Percentiles rank a stretch among this genome's conserved stretches.
phyloP scores from a whole-genome alignment of 2,329 filamentous ascomycete species.

The Neonectria faginata region DNA sequence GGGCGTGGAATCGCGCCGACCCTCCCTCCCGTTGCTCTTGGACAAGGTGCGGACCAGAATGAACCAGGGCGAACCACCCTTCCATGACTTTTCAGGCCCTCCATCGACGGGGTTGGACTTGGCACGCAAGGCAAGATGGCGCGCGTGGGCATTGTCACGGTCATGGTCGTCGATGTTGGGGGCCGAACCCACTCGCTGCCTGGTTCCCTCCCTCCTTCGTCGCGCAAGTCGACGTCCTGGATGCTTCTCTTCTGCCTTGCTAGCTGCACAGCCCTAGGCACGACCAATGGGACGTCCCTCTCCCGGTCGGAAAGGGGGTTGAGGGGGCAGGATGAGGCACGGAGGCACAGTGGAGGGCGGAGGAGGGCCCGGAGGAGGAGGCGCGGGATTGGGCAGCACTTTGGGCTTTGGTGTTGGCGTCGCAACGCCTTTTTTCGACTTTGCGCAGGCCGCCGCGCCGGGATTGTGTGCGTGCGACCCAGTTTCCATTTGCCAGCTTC shows the following conservation, averaged over 20 bases:
- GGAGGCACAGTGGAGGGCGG: conserved; percentile 16
- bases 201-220: conserved; percentile 18
- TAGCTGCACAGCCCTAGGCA: conserved; percentile 22
- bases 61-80: conserved; percentile 21
- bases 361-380: conserved; percentile 25
- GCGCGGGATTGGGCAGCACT: conserved; percentile 46
- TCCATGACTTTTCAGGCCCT: not conserved
- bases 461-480: conserved; percentile 43
- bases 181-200: conserved; percentile 24
- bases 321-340: conserved; percentile 21
- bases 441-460: conserved; percentile 43
- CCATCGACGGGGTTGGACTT: conserved; percentile 10
- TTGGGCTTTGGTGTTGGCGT: conserved; percentile 42
- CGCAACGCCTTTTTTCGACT: conserved; percentile 43
- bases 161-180: conserved; percentile 22
- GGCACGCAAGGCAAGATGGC: conserved; percentile 8
- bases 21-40: conserved; percentile 13
- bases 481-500: conserved; percentile 42
- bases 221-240: conserved; percentile 10
- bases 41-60: conserved; percentile 19
- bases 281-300: conserved; percentile 20
- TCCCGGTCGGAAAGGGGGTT: conserved; percentile 21
- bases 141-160: conserved; percentile 14
- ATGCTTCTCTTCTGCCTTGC: conserved; percentile 21
- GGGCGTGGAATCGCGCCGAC: conserved; percentile 31